Conservation (phyloP, 1,284 basidiomycete genomes). For the Cryptococcus floricola region DNA sequence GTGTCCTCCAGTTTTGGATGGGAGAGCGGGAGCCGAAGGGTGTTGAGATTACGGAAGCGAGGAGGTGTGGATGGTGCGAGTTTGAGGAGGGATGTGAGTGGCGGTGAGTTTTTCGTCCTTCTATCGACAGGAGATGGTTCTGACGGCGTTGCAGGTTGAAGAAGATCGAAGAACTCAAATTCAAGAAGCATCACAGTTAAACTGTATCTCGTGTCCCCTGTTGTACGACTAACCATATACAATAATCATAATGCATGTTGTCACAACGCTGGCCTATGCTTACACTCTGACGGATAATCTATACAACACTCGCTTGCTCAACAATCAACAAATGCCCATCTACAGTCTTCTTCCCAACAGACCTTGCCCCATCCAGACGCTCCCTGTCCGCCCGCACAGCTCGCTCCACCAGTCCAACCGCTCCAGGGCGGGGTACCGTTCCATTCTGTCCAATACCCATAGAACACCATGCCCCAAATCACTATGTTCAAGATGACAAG, state of each 20-base stretch:
- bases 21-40: slow-evolving; percentile 64
- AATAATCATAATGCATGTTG: background rate
- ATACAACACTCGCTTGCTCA: background rate
- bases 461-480: slow-evolving; percentile 13
- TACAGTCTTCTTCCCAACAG: slow-evolving; percentile 4
- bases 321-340: slow-evolving; percentile 9
- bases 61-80: slow-evolving; percentile 76
- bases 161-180: slow-evolving; percentile 4
- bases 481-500: slow-evolving; percentile 13
- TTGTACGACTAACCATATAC: background rate
- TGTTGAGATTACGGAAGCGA: slow-evolving; percentile 60
- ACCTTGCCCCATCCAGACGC: slow-evolving; percentile 1
- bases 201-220: background rate
- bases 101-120: slow-evolving; percentile 52
- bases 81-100: slow-evolving; percentile 76
- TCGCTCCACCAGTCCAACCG: background rate
- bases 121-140: background rate
- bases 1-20: slow-evolving; percentile 69
- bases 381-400: slow-evolving; percentile 1
- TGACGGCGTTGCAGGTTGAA: background rate
- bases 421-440: background rate
- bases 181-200: background rate
- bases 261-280: background rate
- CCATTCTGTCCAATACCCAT: slow-evolving; percentile 10
- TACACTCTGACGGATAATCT: background rate